Base-by-base conservation (phyloP, 129 eudicot genomes). In the Artemisia argyi region DNA sequence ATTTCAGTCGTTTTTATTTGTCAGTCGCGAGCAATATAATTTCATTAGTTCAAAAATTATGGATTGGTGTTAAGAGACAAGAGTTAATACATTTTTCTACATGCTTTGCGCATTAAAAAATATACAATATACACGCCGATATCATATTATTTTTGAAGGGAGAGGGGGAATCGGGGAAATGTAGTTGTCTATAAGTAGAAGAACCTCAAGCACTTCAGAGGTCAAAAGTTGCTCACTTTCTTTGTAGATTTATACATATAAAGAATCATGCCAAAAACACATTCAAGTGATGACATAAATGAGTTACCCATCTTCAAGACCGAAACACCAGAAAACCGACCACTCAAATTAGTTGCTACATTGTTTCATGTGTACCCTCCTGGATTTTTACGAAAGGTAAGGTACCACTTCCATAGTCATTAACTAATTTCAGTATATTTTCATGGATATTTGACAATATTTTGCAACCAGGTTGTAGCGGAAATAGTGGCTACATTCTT, bases 401-500 rank as follows among this genome's bases (percentile, higher is more conserved):
- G 11, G 28, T 42, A 39, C 48, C 56, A 16, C 28, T 44, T 10
- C 44, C 75, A 68, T 71, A 61, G 73, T 63, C 24, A 3, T 51
- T 30, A 10, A 12, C 10, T 39, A 11, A 4, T 20, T 61, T 62
- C 16, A 22, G 10, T 63, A 19, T 55, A 55, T 56, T 3, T 32
- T 18, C 16, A 4, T 75, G 7, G 42, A 20, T 53, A 56, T 22
- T 54, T 66, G 1, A 65, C 7, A 1, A 15, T 58, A 19, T 60
- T 24, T 52, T 28, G 4, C 39, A 15, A 24, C 44, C 66, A 91
- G 97, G 87, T 88, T 75, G 77, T 83, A 5, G 96, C 93, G 1
- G 97, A 91, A 83, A 73, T 77, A 51, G 83, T 88, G 51, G 89
- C 97, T 5, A 91, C 97, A 12, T 91, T 71, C 76, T 72, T 91